Evolutionary conservation across 2,329 filamentous ascomycete genomes (phyloP), one percentile per base, ranked within the genome.

Genomic region (Colletotrichum aenigma): DNA sequence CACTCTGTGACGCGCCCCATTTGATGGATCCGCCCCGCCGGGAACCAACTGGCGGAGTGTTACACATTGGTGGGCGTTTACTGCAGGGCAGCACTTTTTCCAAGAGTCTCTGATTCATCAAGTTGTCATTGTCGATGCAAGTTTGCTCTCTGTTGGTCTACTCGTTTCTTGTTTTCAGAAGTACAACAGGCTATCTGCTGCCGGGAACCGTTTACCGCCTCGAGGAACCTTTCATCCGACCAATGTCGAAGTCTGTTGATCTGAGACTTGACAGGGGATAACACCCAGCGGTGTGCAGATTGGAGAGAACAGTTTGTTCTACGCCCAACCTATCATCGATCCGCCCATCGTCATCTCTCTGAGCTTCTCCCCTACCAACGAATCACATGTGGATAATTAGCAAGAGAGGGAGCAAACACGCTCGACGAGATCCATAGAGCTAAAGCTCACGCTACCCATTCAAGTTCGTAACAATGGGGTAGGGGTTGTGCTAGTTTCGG

Each of bases 401-500:
- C 18, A 43, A 64, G 13, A 38, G 26, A 32, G 24, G 9, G 26
- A 26, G 18, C 13, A n/a, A 13, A 21, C 18, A 34, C 9, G 13
- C 26, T 32, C 55, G 15, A n/a, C 12, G 52, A 34, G 62, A 32
- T 34, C 18, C 32, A 16, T 38, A n/a, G 18, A n/a, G 48, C 21
- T 43, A 32, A 43, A 64, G 38, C 32, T 64, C 32, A 48, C 66
- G 48, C 68, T 36, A 52, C n/a, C 64, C 56, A 61, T 58, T 36
- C 28, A 34, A 61, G n/a, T 55, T 55, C 15, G 30, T 18, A 55
- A 24, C 34, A 56, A 75, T 24, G 62, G 55, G 32, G 38, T 34
- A 72, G 71, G 70, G 69, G 56, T 56, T 68, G 56, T 60, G 64
- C 43, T 76, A 76, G 74, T 76, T 65, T 69, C 74, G 74, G 74